Evolutionary conservation across 1,139 yeast species (phyloP).

Genomic region (Candida sp.): DNA sequence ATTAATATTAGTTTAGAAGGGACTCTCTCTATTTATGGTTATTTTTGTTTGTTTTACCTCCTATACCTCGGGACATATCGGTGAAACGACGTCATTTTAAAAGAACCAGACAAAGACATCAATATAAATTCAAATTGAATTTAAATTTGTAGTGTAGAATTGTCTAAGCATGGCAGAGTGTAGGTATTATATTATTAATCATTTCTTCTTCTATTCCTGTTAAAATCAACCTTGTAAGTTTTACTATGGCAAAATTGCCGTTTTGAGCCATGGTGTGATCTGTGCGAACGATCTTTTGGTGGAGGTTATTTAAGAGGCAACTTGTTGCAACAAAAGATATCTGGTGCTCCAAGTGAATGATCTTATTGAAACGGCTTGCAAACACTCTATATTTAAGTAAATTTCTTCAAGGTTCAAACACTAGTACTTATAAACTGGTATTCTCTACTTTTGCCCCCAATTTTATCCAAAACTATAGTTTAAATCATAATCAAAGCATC

Average conservation of each 20-base stretch:
- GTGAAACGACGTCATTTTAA: no score
- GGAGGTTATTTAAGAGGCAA: neutral
- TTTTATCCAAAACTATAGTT: neutral
- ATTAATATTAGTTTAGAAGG: no score
- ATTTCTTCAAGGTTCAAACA: neutral
- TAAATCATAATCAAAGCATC: neutral
- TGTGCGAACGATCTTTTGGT: neutral
- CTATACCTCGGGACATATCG: no score
- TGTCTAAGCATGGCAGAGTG: no score
- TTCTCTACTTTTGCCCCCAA: neutral
- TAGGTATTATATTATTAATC: no score
- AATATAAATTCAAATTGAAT: no score
- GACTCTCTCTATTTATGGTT: no score
- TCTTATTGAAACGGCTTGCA: slow-evolving; percentile 1
- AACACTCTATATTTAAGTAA: neutral
- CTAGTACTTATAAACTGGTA: neutral
- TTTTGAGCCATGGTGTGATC: neutral
- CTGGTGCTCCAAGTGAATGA: neutral
- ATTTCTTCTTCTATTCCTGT: no score
- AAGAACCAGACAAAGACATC: no score
- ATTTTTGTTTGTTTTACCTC: no score
- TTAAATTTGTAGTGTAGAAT: no score
- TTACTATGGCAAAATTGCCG: neutral
- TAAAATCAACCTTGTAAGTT: neutral
- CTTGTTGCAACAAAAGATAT: neutral